These are phyloP conservation scores for Arthrinium puccinioides DNA, from an alignment of 2,329 filamentous ascomycete genomes.

Conservation along the genomic window DNA sequence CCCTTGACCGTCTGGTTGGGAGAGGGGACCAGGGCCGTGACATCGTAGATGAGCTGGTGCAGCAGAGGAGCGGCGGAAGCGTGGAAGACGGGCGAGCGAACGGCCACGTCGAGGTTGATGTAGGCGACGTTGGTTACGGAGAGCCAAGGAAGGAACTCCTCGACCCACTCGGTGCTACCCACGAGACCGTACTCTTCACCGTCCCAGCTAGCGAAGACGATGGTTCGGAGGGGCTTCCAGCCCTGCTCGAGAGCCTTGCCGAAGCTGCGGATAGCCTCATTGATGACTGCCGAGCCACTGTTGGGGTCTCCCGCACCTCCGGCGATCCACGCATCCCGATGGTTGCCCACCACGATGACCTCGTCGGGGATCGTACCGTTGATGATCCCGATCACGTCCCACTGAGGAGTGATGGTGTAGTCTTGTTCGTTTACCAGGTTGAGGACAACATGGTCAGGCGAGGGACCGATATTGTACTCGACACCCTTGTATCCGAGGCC, in stretches of 20 bases:
- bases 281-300: constrained; percentile 71
- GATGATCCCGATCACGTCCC: constrained; percentile 89
- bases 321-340: constrained; percentile 84
- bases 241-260: constrained; percentile 61
- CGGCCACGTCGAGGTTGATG: constrained; percentile 76
- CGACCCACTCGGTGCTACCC: constrained; percentile 88
- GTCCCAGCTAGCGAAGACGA: constrained; percentile 82
- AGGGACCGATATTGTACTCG: constrained; percentile 77
- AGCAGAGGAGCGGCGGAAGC: constrained; percentile 68
- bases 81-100: constrained; percentile 55
- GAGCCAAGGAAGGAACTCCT: constrained; percentile 81
- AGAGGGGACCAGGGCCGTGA: constrained; percentile 55
- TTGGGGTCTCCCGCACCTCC: constrained; percentile 78
- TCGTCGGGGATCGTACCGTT: constrained; percentile 82
- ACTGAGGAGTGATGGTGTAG: constrained; percentile 73
- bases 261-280: constrained; percentile 70
- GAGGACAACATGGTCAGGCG: constrained; percentile 62
- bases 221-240: constrained; percentile 81
- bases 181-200: constrained; percentile 81
- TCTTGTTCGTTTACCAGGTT: constrained; percentile 75
- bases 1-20: constrained; percentile 68
- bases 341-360: constrained; percentile 85
- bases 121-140: constrained; percentile 68
- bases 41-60: constrained; percentile 63
- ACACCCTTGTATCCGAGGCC: constrained; percentile 76